Evolutionary conservation across 768 basidiomycete species (phyloP), one percentile per base, ranked within the genome.

Genomic region (Phlebiopsis gigantea): DNA sequence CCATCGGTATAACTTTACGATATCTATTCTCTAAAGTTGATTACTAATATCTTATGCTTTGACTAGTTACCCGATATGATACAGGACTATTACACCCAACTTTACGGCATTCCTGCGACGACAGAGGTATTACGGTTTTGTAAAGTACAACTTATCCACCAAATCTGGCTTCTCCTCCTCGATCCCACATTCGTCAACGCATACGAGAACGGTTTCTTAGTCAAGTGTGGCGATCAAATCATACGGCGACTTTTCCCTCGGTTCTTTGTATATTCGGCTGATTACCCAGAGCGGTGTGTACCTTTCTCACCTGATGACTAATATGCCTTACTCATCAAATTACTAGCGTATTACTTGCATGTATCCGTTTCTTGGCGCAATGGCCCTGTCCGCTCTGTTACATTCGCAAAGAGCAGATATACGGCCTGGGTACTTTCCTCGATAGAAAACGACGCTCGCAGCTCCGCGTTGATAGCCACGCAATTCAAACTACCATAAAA

Each of bases 361-460:
- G 66, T 9, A 73, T 79, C 2, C 66, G 71, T 5, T 70, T 74
- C 49, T 67, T 72, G 15, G 79, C 74, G 0, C 12, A 59, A 0
- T 77, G 69, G 46, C 75, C 72, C 14, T 78, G 77, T 58, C 74
- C 75, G 0, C 62, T 68, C 0, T 79, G 77, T 53, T 55, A 69
- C 0, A 58, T 73, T 26, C 47, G 46, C 6, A 74, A 72, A 53
- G 53, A 24, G 29, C 22, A 34, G 14, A 34, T 34, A 6, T 14
- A 6, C 7, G 31, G 14, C 14, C 6, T 34, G 31, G 31, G 31
- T 14, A 34, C 14, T 6, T 6, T 34, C 7, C 31, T 6, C 14
- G 31, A 34, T 34, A 14, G 6, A 14, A 6, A 14, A 14, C 6
- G 31, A 34, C 31, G 31, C 7, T 6, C 31, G 31, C 6, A 34